Conservation (phyloP, 2,329 filamentous ascomycete species). For the Talaromyces sp. region DNA sequence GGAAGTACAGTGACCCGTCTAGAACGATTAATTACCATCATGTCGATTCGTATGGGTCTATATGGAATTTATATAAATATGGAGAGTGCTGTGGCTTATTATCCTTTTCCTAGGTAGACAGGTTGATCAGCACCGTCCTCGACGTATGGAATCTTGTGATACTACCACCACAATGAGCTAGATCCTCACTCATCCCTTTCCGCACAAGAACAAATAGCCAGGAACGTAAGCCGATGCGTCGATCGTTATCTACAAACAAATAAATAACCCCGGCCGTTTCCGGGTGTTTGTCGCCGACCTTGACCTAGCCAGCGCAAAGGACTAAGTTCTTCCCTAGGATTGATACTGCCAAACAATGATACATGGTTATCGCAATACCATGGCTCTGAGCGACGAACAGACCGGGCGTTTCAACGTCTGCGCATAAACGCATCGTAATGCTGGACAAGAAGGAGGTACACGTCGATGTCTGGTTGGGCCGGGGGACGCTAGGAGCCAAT, state of each 20-base stretch:
- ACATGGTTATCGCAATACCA: background rate
- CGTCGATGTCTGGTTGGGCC: background rate
- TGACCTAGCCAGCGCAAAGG: background rate
- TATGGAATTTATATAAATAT: no score
- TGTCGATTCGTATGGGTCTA: background rate
- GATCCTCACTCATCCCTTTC: background rate
- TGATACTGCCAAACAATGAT: background rate
- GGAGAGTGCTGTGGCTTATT: no score
- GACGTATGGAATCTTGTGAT: no score
- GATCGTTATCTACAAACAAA: background rate
- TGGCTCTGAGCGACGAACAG: background rate
- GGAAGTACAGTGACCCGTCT: background rate
- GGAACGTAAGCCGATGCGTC: background rate
- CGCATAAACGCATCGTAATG: background rate
- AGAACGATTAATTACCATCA: background rate
- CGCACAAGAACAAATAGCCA: background rate
- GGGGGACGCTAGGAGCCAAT: background rate
- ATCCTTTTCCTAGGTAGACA: no score
- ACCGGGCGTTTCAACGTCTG: background rate
- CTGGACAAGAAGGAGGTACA: background rate
- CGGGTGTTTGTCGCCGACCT: background rate
- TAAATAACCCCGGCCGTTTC: background rate
- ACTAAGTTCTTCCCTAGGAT: background rate
- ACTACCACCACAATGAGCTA: no score
- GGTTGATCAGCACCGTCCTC: no score